These are phyloP conservation scores for Suhomyces emberorum DNA, from an alignment of 805 yeast species.

Conservation along the genomic window DNA sequence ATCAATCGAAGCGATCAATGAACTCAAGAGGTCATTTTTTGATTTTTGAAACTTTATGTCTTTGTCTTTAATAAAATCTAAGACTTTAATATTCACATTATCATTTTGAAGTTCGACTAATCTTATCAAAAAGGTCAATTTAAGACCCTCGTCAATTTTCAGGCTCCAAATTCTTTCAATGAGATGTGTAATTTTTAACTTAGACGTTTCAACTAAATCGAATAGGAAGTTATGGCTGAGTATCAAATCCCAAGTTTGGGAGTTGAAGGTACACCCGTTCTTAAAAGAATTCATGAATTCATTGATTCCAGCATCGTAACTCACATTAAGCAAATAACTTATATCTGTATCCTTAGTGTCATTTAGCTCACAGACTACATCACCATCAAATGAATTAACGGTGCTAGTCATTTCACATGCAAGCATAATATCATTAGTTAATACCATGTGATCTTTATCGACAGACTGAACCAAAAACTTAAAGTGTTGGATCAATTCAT, in stretches of 20 bases:
- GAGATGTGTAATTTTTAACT: conserved; percentile 17
- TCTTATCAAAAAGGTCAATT: conserved; percentile 9
- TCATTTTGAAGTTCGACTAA: conserved; percentile 23
- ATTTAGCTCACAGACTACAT: background rate
- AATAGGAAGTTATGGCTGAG: conserved; percentile 26
- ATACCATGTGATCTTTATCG: conserved; percentile 1
- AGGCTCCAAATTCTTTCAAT: conserved; percentile 21
- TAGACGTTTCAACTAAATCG: conserved; percentile 16
- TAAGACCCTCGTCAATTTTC: conserved; percentile 10
- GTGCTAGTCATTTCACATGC: too few species aligned
- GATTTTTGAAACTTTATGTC: conserved; percentile 4
- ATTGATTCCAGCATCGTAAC: conserved; percentile 22
- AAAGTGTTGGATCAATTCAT: conserved; percentile 10
- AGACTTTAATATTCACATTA: conserved; percentile 21
- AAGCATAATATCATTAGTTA: conserved; percentile 12
- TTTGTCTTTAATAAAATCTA: conserved; percentile 14
- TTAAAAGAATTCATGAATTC: conserved; percentile 26
- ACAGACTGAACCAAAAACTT: conserved; percentile 5
- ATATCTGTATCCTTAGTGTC: conserved; percentile 21
- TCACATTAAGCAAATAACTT: conserved; percentile 24
- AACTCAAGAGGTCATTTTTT: background rate
- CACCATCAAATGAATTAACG: conserved; percentile 4
- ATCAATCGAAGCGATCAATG: conserved; percentile 6
- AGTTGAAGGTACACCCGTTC: conserved; percentile 30
- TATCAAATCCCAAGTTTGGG: conserved; percentile 30